Evolutionary conservation across 148 eudicot genomes (phyloP), one percentile per base, ranked within the genome.

Genomic region (Nyssa sinensis): DNA sequence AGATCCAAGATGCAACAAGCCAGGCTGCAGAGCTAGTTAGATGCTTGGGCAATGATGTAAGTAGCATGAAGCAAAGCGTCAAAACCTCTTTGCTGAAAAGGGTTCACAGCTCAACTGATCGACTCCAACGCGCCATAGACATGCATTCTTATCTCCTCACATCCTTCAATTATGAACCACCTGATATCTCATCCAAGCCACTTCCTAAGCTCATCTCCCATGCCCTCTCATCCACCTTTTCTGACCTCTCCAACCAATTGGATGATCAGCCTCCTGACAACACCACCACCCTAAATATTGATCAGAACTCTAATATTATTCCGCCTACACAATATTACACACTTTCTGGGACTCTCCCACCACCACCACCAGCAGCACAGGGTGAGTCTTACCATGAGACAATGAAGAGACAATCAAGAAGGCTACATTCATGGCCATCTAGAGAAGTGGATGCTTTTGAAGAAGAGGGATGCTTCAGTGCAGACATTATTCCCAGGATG

Each of bases 401-500:
- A 77, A 75, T 80, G 86, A 84, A 82, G 78, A 80, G 80, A 72
- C 84, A 83, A 69, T 81, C 84, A 5, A 80, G 84, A 60, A 86
- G 86, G 86, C 80, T 77, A 1, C 69, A 86, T 60, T 88, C 91
- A 16, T 86, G 91, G 87, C 91, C 87, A 13, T 84, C 84, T 0
- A 77, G 81, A 35, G 89, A 82, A 72, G 81, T 82, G 17, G 87
- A 88, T 78, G 76, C 81, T 39, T 84, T 77, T 28, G 82, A 73
- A 66, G 85, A 80, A 66, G 88, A 81, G 30, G 79, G 85, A 28
- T 81, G 74, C 21, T 66, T 65, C 55, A 63, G 66, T 35, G 58
- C 64, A 1, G 85, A 80, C 24, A 29, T 74, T n/a, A 68, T 82
- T n/a, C 86, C 86, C 0, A 79, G 64, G 68, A 81, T 85, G 82